phyloP scores from a whole-genome alignment of 2,329 filamentous ascomycete species.

The Colletotrichum eleusines region DNA sequence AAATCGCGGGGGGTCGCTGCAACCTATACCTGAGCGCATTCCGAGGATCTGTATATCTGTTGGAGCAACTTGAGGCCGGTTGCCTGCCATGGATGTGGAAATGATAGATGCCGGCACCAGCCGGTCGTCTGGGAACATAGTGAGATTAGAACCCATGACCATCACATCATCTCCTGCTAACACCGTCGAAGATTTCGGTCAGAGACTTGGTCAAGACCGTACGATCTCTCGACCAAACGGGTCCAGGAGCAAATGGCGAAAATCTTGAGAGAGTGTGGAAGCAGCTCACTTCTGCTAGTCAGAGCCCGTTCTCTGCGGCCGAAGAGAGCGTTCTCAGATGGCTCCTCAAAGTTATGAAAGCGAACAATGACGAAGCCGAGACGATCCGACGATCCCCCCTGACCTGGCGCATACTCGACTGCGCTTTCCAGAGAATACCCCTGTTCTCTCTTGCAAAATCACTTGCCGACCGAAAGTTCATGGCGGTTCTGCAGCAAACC shows the following conservation, averaged over 20 bases:
- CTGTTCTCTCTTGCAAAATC: conserved; percentile 77
- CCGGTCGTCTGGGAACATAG: conserved; percentile 24
- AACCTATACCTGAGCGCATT: conserved; percentile 1
- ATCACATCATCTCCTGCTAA: conserved; percentile 3
- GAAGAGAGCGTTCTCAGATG: conserved; percentile 72
- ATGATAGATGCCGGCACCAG: conserved; percentile 27
- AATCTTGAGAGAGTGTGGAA: conserved; percentile 64
- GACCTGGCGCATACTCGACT: conserved; percentile 72
- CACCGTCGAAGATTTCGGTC: conserved; percentile 43
- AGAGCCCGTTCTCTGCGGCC: conserved; percentile 62
- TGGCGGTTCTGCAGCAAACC: conserved; percentile 73
- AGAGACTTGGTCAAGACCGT: conserved; percentile 63
- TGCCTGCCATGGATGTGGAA: conserved; percentile 37
- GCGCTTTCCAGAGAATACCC: conserved; percentile 74
- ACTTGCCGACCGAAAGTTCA: conserved; percentile 77
- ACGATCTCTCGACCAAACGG: conserved; percentile 67
- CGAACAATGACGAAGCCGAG: conserved; percentile 57
- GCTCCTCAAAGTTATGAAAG: conserved; percentile 72
- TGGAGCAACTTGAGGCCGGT: conserved; percentile 3
- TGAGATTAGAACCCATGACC: conserved; percentile 4
- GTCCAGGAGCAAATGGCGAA: conserved; percentile 57
- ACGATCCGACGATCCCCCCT: conserved; percentile 66
- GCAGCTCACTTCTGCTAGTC: conserved; percentile 57
- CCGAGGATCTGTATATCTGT: conserved; percentile 10
- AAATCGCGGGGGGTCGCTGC: conserved; percentile 31